Evolutionary conservation across 1,139 yeast species (phyloP), one percentile per base, ranked within the genome.

Genomic region (Geotrichum histeridarum): DNA sequence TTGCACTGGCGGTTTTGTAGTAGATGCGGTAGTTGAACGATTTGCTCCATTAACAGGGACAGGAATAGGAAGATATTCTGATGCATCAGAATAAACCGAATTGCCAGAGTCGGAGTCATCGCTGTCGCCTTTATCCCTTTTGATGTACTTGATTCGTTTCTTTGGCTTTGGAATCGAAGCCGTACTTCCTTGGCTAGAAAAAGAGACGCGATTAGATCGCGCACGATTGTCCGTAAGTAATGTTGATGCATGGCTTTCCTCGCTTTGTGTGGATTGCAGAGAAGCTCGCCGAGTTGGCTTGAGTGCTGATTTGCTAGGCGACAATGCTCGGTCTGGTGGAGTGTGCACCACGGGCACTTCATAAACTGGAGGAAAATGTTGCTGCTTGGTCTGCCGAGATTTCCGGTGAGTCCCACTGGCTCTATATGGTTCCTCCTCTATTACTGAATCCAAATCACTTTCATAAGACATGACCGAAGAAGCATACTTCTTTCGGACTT

Each of bases 401-500:
- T 45, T 37, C 7, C 49, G 36, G 11, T 44, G 41, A 22, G 7
- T 9, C 4, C 37, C 37, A 4, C 8, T 30, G 18, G 14, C 14
- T 22, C 27, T 5, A 9, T 4, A 15, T 2, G 39, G 12, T 18
- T 67, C 72, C 58, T 70, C 73, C 27, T 61, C 43, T 18, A 39
- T 60, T 22, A 70, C 72, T 1, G 71, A 65, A 46, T 64, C 64
- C 51, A 70, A 59, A 53, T 70, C 73, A 27, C 66, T 59, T 48
- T 70, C 73, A 54, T 64, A 63, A 5, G 70, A 64, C 46, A 64
- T 53, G 32, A 67, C 56, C 9, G 67, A 61, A 12, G 67, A 59
- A 1, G 67, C 67, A 47, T 65, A 64, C 50, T 41, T 38, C 36
- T 27, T 45, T 42, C 17, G 51, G 14, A 41, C 53, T 22, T 22